Conservation (phyloP, 2,329 filamentous ascomycete species). For the Leptographium procerum region DNA sequence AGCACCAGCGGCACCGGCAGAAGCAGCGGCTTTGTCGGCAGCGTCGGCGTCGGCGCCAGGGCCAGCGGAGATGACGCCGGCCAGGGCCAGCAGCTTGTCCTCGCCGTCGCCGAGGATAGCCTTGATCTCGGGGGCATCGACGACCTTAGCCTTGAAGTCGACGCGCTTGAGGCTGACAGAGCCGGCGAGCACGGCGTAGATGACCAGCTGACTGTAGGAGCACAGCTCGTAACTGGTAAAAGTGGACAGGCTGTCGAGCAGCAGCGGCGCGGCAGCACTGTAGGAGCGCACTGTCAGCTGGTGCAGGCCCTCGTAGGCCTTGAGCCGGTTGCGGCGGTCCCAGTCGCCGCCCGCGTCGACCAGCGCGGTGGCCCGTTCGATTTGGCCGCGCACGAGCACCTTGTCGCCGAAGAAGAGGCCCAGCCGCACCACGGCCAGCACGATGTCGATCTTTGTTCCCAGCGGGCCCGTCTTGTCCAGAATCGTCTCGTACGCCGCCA, state of each 20-base stretch:
- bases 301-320: conserved; percentile 95
- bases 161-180: conserved; percentile 91
- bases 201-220: conserved; percentile 87
- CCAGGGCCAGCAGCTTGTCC: conserved; percentile 74
- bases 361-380: conserved; percentile 78
- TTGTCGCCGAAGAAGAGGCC: conserved; percentile 95
- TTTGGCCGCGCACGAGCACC: conserved; percentile 80
- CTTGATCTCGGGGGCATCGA: conserved; percentile 96
- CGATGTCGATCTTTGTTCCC: conserved; percentile 93
- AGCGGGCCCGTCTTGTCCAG: conserved; percentile 97
- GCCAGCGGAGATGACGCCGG: conserved; percentile 69
- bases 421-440: conserved; percentile 90
- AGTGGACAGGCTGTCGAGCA: conserved; percentile 93
- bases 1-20: conserved; percentile 34
- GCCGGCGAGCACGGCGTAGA: conserved; percentile 91
- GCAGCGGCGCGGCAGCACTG: conserved; percentile 75
- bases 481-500: conserved; percentile 82
- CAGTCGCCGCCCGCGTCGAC: conserved; percentile 95
- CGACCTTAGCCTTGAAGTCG: conserved; percentile 98
- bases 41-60: conserved; percentile 69
- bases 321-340: conserved; percentile 95
- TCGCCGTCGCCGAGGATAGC: conserved; percentile 85
- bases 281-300: conserved; percentile 87
- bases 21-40: conserved; percentile 48
- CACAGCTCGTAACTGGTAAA: conserved; percentile 98